Conservation (phyloP, 805 yeast genomes). For the Zygosaccharomyces bisporus region DNA sequence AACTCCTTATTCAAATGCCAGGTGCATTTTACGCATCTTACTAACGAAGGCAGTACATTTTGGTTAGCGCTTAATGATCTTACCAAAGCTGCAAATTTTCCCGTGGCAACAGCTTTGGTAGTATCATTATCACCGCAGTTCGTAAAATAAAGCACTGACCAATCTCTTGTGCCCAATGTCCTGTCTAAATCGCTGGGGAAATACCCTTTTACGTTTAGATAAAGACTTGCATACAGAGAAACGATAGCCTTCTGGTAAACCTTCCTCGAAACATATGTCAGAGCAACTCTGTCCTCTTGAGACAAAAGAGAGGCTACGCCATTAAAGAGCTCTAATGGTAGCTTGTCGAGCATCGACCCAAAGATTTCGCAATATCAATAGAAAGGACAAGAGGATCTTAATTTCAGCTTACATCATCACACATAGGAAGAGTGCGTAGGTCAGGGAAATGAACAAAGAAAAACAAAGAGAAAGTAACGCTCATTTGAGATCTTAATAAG, state of each 20-base stretch:
- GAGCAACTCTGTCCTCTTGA: constrained; percentile 28
- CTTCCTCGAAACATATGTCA: constrained; percentile 25
- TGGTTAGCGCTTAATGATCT: constrained; percentile 22
- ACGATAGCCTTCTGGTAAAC: constrained; percentile 18
- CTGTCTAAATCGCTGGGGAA: constrained; percentile 27
- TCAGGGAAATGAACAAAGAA: too few relatives aligned
- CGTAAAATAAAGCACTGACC: constrained; percentile 29
- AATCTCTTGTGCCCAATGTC: constrained; percentile 23
- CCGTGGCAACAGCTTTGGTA: constrained; percentile 9
- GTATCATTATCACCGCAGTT: constrained; percentile 8
- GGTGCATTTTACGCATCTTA: constrained; percentile 28
- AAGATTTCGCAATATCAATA: not conserved
- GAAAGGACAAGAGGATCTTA: not conserved
- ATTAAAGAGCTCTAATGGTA: constrained; percentile 25
- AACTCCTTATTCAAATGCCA: constrained; percentile 29
- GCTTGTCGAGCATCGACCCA: constrained; percentile 22
- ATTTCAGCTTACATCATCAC: not conserved
- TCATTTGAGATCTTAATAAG: too few relatives aligned
- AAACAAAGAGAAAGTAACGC: too few relatives aligned
- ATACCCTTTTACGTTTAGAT: constrained; percentile 27
- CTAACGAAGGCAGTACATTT: constrained; percentile 19
- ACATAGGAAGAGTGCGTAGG: not conserved
- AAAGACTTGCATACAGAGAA: constrained; percentile 25
- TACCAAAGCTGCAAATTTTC: constrained; percentile 22
- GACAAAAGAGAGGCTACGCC: constrained; percentile 16